Conservation (phyloP, 805 yeast genomes). For the Pichia kluyveri region DNA sequence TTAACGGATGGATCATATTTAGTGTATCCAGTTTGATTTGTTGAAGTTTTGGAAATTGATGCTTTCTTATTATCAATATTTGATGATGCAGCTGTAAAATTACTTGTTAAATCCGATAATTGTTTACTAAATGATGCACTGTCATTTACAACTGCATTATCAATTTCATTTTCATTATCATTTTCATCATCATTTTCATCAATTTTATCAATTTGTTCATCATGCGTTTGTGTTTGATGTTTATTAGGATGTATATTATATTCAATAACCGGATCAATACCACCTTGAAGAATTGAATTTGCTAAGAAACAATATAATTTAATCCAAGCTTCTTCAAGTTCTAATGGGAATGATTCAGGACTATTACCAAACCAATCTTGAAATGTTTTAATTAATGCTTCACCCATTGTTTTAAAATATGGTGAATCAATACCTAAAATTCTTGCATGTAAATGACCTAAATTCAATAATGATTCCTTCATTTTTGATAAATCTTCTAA, state of each 20-base stretch:
- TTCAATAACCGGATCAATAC: slow-evolving; percentile 39
- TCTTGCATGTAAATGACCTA: slow-evolving; percentile 71
- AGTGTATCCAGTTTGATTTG: background rate
- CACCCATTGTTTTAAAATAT: slow-evolving; percentile 66
- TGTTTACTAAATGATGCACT: background rate
- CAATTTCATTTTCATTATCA: background rate
- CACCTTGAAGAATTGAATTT: slow-evolving; percentile 55
- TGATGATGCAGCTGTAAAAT: background rate
- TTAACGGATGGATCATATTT: background rate
- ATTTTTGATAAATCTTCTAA: slow-evolving; percentile 50
- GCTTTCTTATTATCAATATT: slow-evolving; percentile 1
- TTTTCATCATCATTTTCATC: background rate
- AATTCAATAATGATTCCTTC: slow-evolving; percentile 48
- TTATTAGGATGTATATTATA: slow-evolving; percentile 12
- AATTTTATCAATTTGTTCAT: background rate
- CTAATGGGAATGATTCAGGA: slow-evolving; percentile 38
- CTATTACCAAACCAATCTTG: slow-evolving; percentile 44
- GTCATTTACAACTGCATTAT: background rate
- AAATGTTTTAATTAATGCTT: slow-evolving; percentile 59
- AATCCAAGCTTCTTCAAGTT: slow-evolving; percentile 63
- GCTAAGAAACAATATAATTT: slow-evolving; percentile 60
- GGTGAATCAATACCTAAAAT: slow-evolving; percentile 64
- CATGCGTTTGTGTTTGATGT: background rate
- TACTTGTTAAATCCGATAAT: background rate
- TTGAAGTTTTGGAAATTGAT: background rate